Conservation (phyloP, 2,329 filamentous ascomycete species). For the Microdochium trichocladiopsis region DNA sequence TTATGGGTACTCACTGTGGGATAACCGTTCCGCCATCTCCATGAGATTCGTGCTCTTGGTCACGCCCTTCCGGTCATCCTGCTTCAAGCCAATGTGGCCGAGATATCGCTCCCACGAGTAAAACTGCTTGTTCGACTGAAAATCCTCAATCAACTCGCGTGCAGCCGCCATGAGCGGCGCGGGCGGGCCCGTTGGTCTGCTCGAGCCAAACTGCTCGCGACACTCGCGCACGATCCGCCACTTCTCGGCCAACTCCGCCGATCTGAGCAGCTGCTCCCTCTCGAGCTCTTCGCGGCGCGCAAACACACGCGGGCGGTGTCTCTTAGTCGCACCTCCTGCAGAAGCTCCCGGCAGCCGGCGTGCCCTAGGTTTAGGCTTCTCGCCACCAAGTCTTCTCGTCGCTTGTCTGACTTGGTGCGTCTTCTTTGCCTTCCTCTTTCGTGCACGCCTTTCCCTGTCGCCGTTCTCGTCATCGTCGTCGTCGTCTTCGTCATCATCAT, state of each 20-base stretch:
- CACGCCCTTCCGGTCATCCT: conserved; percentile 20
- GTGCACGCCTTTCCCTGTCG: conserved; percentile 2
- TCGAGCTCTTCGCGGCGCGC: conserved; percentile 18
- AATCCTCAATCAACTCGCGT: conserved; percentile 54
- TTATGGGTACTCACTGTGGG: conserved; percentile 36
- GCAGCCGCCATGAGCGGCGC: conserved; percentile 51
- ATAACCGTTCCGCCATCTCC: conserved; percentile 48
- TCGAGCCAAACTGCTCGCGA: conserved; percentile 5
- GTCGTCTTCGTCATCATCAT: conserved; percentile 13
- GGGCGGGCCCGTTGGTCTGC: conserved; percentile 32
- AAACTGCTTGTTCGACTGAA: conserved; percentile 55
- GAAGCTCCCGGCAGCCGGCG: background rate
- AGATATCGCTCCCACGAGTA: conserved; percentile 62
- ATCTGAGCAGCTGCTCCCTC: conserved; percentile 19
- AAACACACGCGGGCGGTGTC: conserved; percentile 19
- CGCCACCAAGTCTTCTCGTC: conserved; percentile 1
- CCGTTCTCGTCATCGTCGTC: conserved; percentile 17
- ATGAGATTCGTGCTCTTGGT: conserved; percentile 35
- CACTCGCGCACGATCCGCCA: conserved; percentile 30
- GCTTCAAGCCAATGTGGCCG: conserved; percentile 42
- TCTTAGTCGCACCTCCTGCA: background rate
- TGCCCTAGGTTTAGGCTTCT: conserved; percentile 7
- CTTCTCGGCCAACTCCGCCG: conserved; percentile 21
- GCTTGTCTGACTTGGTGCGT: conserved; percentile 4
- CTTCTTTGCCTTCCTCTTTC: conserved; percentile 18